Conservation (phyloP, 2,329 filamentous ascomycete genomes). For the Alternaria brassicae region DNA sequence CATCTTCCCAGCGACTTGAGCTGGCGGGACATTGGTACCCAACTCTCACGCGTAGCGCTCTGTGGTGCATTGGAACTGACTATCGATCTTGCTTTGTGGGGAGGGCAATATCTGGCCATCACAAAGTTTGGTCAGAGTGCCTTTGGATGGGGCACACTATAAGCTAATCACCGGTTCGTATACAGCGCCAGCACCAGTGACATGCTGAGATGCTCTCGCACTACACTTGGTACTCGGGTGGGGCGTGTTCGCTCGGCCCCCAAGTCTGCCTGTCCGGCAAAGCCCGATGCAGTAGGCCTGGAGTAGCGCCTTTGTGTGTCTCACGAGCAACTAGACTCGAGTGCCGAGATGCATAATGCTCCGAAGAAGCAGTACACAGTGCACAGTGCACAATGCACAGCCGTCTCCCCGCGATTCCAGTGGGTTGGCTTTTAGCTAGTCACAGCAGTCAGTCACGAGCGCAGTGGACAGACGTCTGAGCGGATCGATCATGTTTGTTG, state of each 20-base stretch:
- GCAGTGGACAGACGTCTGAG: not conserved
- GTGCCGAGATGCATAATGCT: slow-evolving; percentile 9
- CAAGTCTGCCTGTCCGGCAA: slow-evolving; percentile 3
- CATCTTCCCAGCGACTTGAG: slow-evolving; percentile 17
- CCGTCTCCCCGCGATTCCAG: slow-evolving; percentile 5
- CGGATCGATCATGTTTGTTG: not conserved
- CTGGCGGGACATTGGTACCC: slow-evolving; percentile 29
- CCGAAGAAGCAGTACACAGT: slow-evolving; percentile 2
- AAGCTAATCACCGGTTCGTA: slow-evolving; percentile 14
- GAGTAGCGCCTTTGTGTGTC: slow-evolving; percentile 14
- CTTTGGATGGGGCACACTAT: slow-evolving; percentile 48
- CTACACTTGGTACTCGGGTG: not conserved
- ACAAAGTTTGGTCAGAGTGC: slow-evolving; percentile 36
- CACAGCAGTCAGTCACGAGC: not conserved
- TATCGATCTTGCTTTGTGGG: slow-evolving; percentile 47
- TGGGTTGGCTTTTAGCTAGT: slow-evolving; percentile 2
- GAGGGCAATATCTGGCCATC: slow-evolving; percentile 41
- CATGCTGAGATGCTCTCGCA: slow-evolving; percentile 7
- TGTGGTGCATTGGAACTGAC: slow-evolving; percentile 42
- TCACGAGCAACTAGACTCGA: slow-evolving; percentile 13
- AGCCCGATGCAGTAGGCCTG: slow-evolving; percentile 17
- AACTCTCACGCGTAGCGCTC: slow-evolving; percentile 43
- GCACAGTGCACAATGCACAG: slow-evolving; percentile 7
- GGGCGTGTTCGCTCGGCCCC: slow-evolving; percentile 1
- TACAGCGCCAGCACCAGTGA: slow-evolving; percentile 3